Conservation (phyloP, 23 red algal genomes). For the Agarophyton chilense region DNA sequence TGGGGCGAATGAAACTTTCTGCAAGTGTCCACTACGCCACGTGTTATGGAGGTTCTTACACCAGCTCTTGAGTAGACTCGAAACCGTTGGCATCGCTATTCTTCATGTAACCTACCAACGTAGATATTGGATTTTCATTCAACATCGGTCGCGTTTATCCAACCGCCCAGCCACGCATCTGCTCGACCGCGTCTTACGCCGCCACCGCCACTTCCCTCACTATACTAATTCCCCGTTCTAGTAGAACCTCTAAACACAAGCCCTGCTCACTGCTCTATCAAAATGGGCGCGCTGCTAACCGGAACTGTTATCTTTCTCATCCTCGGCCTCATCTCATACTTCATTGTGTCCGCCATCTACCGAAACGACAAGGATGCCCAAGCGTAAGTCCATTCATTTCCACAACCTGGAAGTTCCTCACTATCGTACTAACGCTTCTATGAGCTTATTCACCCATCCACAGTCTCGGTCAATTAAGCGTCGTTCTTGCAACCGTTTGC, state of each 20-base stretch:
- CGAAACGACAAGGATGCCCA: slow-evolving; percentile 92
- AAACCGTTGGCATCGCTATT: neutral
- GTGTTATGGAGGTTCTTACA: neutral
- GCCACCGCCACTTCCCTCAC: too few relatives aligned
- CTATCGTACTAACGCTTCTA: neutral
- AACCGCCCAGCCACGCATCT: too few relatives aligned
- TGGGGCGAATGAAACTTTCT: neutral
- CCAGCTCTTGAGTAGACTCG: neutral
- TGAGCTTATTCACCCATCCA: neutral
- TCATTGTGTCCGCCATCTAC: slow-evolving; percentile 79
- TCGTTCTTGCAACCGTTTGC: slow-evolving; percentile 79
- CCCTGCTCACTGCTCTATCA: neutral
- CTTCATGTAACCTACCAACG: neutral
- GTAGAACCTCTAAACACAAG: neutral
- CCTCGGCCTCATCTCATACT: slow-evolving; percentile 69
- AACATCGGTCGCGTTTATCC: too few relatives aligned
- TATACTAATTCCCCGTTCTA: too few relatives aligned
- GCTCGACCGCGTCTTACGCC: too few relatives aligned
- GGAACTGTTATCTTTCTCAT: slow-evolving; percentile 74
- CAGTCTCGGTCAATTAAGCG: slow-evolving; percentile 85
- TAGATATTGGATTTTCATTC: too few relatives aligned
- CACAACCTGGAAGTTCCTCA: neutral
- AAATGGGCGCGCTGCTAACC: slow-evolving; percentile 80
- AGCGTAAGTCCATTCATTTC: slow-evolving; percentile 74
- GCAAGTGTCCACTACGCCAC: neutral